Base-by-base conservation (phyloP, 345 rosid species). In the Gossypium rotundifolium region DNA sequence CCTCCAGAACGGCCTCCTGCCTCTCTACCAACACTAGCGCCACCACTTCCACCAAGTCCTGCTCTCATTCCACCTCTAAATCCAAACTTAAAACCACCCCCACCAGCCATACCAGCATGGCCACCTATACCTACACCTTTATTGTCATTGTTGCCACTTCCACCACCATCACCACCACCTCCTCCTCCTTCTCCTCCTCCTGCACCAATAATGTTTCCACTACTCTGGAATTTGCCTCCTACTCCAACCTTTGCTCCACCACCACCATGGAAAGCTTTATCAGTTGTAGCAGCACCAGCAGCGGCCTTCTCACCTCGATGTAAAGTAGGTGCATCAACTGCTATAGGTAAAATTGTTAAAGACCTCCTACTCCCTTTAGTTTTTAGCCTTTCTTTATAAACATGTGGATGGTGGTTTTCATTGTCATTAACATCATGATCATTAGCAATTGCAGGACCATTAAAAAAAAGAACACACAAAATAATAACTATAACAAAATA, bases 131-230 rank as follows among this genome's bases (percentile, higher is more conserved):
- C 11, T 55, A 2, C 2, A 18, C 27, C 60, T 9, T 0, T 1
- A 20, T 12, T 25, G 7, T 33, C 6, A 0, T 5, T 1, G 1
- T 1, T 0, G 0, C 7, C 6, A 33, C 7, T 1, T 0, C 7
- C 7, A 33, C 40, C 40, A 33, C 40, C 40, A 33, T 0, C 1
- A 33, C 40, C 40, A 33, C 38, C 38, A 33, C 7, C 38, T 33
- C 38, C 7, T 4, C 7, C 6, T 4, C 7, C 33, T 29, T 0
- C 0, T 29, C 33, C 1, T 55, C 40, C 40, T 55, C 5, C 60
- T 9, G 0, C 13, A 8, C 60, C 25, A 55, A 22, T 2, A 18
- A 20, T 1, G 11, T 9, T 18, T 9, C 60, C 60, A 17, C 1
- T n/a, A n/a, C 58, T 53, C 11, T 7, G 7, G 0, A 53, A 53